Evolutionary conservation across 257 asterid genomes (phyloP), one percentile per base, ranked within the genome.

Genomic region (Petunia axillaris): DNA sequence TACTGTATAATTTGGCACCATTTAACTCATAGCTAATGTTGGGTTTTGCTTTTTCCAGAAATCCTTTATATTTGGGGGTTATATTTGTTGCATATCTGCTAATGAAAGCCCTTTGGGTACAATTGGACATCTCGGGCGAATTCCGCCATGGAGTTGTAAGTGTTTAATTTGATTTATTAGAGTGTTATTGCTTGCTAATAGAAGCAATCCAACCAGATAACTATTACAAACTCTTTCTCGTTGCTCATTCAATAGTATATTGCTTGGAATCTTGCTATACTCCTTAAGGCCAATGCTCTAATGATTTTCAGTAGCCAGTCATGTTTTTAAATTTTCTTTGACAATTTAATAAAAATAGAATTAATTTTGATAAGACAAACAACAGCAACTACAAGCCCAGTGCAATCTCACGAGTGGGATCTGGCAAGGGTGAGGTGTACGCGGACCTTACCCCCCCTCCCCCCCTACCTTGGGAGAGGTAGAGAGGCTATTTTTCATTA

Each of bases 131-230:
- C 73, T 80, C 95, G 15, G 94, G 92, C 58, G 98, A 93, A 91
- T 96, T 96, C 89, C 92, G 92, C 73, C 86, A 96, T 84, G 99
- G 99, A 80, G 97, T 92, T 79, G 99, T 96, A 90, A 96, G 99
- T 88, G 41, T 79, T 54, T 71, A 70, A 71, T 71, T 57, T 50
- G 57, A 57, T 73, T 48, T 73, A 60, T 52, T 37, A 3, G 62
- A 73, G 25, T 73, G 48, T 13, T 73, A 73, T 5, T 50, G 62
- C 50, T 50, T 73, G 77, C 59, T 6, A 43, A 74, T 83, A 39
- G 41, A 8, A 43, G 75, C 79, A 35, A 78, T 38, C 40, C 52
- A 40, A 46, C 76, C 40, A 70, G 10, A 16, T 16, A 16, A 70
- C 58, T 16, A 5, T 16, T 16, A 38, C 40, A 25, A 54, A 35